Base-by-base conservation (phyloP, 805 yeast species). In the Ogataea haglerorum region DNA sequence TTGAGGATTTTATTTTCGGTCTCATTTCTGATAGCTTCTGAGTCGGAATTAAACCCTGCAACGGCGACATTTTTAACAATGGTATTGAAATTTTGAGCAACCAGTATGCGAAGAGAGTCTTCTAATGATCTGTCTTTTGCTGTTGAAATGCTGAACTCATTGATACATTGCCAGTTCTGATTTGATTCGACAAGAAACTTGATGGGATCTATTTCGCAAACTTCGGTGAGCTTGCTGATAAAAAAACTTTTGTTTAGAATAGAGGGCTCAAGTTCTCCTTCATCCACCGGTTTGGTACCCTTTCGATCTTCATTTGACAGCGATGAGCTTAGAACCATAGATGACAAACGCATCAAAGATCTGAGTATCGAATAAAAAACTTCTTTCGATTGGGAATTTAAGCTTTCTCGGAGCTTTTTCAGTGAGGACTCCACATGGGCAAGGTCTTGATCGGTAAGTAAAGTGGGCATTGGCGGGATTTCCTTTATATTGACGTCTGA, bases 381-480 rank as follows among this genome's bases (percentile, higher is more conserved):
- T 0, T 61, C 58, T 2, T 65, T 61, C 1, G 80, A 72, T 44
- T 80, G 85, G 6, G 71, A 72, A 10, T 63, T 61, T 1, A 91
- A 72, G 37, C 83, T 78, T 21, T 82, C 89, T 41, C 75, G 62
- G 22, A 90, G 65, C 45, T 80, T 83, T n/a, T 63, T 61, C 13
- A 80, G 60, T 1, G 90, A 76, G 5, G 56, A 60, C 34, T 78
- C 82, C 25, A 88, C 70, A 0, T 74, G 65, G 29, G 67, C 53
- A 13, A 73, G 42, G 48, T 83, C 89, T 33, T 59, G 64, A 21
- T 69, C 53, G 1, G 68, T 53, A 14, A 82, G 54, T 10, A 55
- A 56, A 0, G 78, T 67, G 2, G 73, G 61, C 3, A 61, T 57
- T 14, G 72, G 72, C 16, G 75, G 77, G 22, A 60, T 47, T 30